phyloP scores from a whole-genome alignment of 1,139 yeast species.

The Kodamaea arcana region DNA sequence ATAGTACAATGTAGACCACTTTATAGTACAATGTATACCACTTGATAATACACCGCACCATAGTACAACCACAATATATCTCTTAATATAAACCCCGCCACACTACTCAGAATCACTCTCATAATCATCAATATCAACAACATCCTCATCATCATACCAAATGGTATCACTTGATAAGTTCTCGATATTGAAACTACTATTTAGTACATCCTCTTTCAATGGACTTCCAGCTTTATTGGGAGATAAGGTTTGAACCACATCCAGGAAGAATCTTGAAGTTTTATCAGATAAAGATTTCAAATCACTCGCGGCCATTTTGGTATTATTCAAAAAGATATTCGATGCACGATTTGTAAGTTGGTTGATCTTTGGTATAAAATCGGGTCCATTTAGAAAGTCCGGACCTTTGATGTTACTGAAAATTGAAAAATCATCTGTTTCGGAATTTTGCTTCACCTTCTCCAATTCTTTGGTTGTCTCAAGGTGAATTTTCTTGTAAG shows the following conservation, averaged over 20 bases:
- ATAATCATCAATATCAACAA: constrained; percentile 27
- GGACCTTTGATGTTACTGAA: background rate
- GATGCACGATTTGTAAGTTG: constrained; percentile 9
- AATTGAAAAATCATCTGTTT: background rate
- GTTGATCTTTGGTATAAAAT: constrained; percentile 6
- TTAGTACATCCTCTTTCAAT: constrained; percentile 13
- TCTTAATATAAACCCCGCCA: constrained; percentile 1
- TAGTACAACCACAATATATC: background rate
- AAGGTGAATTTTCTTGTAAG: constrained; percentile 10
- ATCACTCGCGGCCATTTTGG: constrained; percentile 5
- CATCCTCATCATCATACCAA: constrained; percentile 10
- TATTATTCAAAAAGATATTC: constrained; percentile 4
- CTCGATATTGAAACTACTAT: constrained; percentile 28
- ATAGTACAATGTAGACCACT: too few species aligned
- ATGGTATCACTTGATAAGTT: constrained; percentile 12
- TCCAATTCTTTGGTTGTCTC: constrained; percentile 11
- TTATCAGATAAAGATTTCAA: constrained; percentile 11
- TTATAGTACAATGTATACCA: too few species aligned
- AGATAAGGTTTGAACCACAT: constrained; percentile 13
- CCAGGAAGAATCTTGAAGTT: constrained; percentile 14
- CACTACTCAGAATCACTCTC: constrained; percentile 15
- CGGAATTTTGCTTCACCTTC: constrained; percentile 4
- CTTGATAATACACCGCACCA: too few species aligned
- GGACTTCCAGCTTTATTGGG: constrained; percentile 10
- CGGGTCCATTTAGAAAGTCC: background rate